Evolutionary conservation across 331 rosid species (phyloP), one percentile per base, ranked within the genome.

Genomic region (Pyrus hybrid): DNA sequence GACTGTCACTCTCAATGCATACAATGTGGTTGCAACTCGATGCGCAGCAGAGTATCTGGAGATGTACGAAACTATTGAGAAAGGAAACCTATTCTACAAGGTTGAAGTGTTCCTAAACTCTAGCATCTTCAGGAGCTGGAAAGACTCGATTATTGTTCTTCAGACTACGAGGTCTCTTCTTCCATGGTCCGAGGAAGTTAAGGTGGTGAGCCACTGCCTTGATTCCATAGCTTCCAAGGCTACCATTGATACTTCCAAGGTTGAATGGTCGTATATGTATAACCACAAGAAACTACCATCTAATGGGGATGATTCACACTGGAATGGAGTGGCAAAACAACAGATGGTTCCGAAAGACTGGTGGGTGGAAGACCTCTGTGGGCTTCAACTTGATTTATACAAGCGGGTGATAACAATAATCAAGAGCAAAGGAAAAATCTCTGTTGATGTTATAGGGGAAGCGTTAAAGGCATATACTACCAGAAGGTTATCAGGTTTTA

Each of bases 341-440:
- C 91, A 84, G 65, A 67, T 80, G 76, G 97, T 94, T 81, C 99
- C 99, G 2, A 84, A 80, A 66, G 99, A 94, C 80, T 94, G 99
- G 99, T 94, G 99, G 97, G 96, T 91, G 64, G 99, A 94, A 80
- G 99, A 94, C 63, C 91, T 94, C 25, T 94, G 92, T 11, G 97
- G 89, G 53, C 99, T 94, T 77, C 96, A 85, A 75, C 91, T 90
- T 23, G 99, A 91, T 85, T 85, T 87, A 60, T 94, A 86, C 87
- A 87, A 92, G 72, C 72, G 89, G 26, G 85, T 87, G 77, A 83
- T 90, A 63, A 80, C 86, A 28, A 84, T 92, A 20, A 86, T 94
- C 29, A 84, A 77, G 81, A 81, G 87, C 2, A 88, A 79, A 71
- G 91, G 95, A 20, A 81, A 75, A 63, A 73, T 85, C 76, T 85